A percentile compares a stretch with the other conserved stretches of the same genome.
phyloP scores from a whole-genome alignment of 2,329 filamentous ascomycete species.

The Sporothrix sp. region DNA sequence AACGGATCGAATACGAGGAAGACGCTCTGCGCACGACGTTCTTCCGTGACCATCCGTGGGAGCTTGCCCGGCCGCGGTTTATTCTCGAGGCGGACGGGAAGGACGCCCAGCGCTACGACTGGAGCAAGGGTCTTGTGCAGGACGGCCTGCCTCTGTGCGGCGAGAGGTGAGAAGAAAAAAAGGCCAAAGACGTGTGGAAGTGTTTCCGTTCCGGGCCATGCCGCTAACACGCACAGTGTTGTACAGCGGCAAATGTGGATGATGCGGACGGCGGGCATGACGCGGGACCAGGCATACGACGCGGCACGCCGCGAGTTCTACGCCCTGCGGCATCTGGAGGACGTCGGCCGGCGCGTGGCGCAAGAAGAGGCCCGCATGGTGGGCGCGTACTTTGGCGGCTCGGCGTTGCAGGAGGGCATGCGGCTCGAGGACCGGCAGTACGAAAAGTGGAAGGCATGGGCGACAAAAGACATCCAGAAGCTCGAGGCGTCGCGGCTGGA shows the following conservation, averaged over 20 bases:
- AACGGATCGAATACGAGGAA: slow-evolving; percentile 69
- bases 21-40: slow-evolving; percentile 73
- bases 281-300: slow-evolving; percentile 69
- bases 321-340: slow-evolving; percentile 66
- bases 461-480: slow-evolving; percentile 38
- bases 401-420: slow-evolving; percentile 66
- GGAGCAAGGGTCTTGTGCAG: slow-evolving; percentile 67
- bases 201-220: too few species aligned
- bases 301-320: slow-evolving; percentile 85
- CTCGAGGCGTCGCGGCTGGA: slow-evolving; percentile 31
- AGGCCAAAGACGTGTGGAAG: too few species aligned
- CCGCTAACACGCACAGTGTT: slow-evolving; percentile 48
- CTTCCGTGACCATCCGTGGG: slow-evolving; percentile 94
- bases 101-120: slow-evolving; percentile 67
- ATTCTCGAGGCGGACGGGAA: slow-evolving; percentile 79
- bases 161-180: slow-evolving; percentile 52
- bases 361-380: slow-evolving; percentile 77
- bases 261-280: slow-evolving; percentile 55
- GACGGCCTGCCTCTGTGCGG: slow-evolving; percentile 67
- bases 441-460: slow-evolving; percentile 81
- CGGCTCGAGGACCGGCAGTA: slow-evolving; percentile 69
- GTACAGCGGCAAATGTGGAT: slow-evolving; percentile 86
- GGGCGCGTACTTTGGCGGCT: slow-evolving; percentile 81
- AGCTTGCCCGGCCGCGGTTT: slow-evolving; percentile 78
- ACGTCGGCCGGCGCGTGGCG: slow-evolving; percentile 73